A percentile compares a stretch with the other conserved stretches of the same genome.
phyloP scores from a whole-genome alignment of 2,329 filamentous ascomycete species.

The Epichloe sp. region DNA sequence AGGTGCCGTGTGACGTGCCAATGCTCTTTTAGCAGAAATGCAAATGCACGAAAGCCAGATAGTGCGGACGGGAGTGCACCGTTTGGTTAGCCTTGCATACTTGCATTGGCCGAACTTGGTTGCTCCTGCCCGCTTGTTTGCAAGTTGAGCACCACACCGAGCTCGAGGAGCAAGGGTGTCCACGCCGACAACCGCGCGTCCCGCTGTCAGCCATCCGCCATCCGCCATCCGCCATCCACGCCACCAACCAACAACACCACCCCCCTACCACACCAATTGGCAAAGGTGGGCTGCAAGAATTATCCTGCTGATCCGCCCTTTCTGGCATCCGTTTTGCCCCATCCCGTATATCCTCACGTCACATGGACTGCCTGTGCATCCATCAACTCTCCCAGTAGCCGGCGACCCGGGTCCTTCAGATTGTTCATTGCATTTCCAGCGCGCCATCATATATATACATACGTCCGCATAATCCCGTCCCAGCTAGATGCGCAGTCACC shows the following conservation, averaged over 20 bases:
- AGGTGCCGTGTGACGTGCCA: neutral
- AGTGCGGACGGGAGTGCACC: neutral
- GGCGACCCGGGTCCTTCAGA: neutral
- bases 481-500: conserved; percentile 15
- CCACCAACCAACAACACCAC: neutral
- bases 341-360: conserved; percentile 13
- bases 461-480: neutral
- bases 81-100: no score
- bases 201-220: no score
- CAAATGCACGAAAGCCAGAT: neutral
- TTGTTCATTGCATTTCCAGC: conserved; percentile 3
- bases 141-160: no score
- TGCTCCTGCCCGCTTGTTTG: no score
- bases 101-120: no score
- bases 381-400: conserved; percentile 9
- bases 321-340: conserved; percentile 14
- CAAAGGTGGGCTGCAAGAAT: conserved; percentile 11
- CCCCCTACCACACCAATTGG: neutral
- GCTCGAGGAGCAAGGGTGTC: no score
- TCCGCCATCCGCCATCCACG: no score
- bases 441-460: neutral
- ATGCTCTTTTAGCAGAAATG: neutral
- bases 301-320: conserved; percentile 18
- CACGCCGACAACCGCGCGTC: no score
- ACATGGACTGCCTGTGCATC: conserved; percentile 19